Evolutionary conservation across 768 basidiomycete genomes (phyloP).

Genomic region (Mycena polygramma): DNA sequence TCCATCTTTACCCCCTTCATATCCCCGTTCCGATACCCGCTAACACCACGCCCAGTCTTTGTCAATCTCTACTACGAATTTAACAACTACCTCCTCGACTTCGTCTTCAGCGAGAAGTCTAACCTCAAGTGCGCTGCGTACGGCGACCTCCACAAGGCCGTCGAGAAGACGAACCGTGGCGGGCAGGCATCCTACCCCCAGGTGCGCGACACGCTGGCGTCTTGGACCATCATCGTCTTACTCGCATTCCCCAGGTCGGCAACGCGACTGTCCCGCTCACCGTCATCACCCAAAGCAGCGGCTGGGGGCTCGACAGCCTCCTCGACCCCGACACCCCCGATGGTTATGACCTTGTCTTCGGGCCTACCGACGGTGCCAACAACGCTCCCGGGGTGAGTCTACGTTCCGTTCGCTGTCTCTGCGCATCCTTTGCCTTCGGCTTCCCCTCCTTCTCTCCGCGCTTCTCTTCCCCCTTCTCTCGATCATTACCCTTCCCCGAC

Average conservation of each 20-base stretch:
- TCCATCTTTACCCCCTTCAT: background rate
- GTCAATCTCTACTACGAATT: conserved; percentile 64
- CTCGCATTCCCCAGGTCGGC: conserved; percentile 36
- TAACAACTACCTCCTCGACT: conserved; percentile 59
- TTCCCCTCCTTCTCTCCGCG: background rate
- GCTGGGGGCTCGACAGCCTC: conserved; percentile 52
- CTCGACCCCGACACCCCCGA: conserved; percentile 55
- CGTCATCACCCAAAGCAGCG: conserved; percentile 59
- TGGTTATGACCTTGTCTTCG: conserved; percentile 62
- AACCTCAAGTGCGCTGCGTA: conserved; percentile 64
- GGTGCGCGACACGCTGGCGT: background rate
- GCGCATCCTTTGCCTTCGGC: background rate
- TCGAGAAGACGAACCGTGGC: conserved; percentile 60
- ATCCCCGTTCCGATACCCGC: background rate
- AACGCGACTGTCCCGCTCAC: conserved; percentile 42
- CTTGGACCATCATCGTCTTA: background rate
- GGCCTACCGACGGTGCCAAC: conserved; percentile 61
- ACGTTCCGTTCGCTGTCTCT: background rate
- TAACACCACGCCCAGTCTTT: conserved; percentile 50
- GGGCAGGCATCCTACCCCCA: conserved; percentile 55
- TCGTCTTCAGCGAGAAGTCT: conserved; percentile 52
- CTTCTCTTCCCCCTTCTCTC: background rate
- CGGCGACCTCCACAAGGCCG: conserved; percentile 56
- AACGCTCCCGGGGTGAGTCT: conserved; percentile 57
- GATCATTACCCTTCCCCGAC: background rate